phyloP scores from a whole-genome alignment of 2,329 filamentous ascomycete species.

The Kalaharituber pfeilii region DNA sequence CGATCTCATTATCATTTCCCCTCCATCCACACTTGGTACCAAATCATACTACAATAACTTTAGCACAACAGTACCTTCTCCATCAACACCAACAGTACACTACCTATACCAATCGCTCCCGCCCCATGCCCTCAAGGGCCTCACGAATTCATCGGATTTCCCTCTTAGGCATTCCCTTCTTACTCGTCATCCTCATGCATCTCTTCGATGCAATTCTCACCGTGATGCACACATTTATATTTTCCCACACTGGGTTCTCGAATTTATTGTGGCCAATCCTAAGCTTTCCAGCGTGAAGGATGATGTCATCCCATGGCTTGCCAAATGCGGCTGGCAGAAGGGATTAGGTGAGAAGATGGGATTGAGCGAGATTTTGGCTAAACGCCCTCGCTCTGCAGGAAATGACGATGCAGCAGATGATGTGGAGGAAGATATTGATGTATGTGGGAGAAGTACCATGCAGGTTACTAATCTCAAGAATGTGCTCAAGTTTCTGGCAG shows the following conservation, averaged over 20 bases:
- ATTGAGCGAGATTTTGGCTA: constrained; percentile 44
- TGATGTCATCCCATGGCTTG: constrained; percentile 88
- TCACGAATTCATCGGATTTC: not conserved
- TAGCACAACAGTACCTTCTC: not conserved
- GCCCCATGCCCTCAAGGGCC: constrained; percentile 9
- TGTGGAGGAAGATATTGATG: constrained; percentile 38
- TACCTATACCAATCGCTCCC: constrained; percentile 9
- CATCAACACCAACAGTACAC: not conserved
- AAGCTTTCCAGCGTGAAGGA: constrained; percentile 76
- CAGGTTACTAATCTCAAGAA: constrained; percentile 12
- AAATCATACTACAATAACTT: not conserved
- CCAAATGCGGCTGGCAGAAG: constrained; percentile 79
- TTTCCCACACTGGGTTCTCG: constrained; percentile 77
- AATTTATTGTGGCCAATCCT: constrained; percentile 46
- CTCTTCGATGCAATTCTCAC: constrained; percentile 58
- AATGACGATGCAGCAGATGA: constrained; percentile 27
- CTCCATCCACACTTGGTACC: not conserved
- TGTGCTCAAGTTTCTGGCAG: constrained; percentile 18
- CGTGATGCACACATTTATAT: constrained; percentile 91
- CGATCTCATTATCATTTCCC: not conserved
- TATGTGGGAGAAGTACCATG: constrained; percentile 38
- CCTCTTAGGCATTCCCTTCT: constrained; percentile 50
- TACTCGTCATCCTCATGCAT: constrained; percentile 54
- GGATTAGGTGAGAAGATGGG: constrained; percentile 63
- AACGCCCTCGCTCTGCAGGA: not conserved